Conservation (phyloP, 306 rosid genomes). For the Citrullus amarus region DNA sequence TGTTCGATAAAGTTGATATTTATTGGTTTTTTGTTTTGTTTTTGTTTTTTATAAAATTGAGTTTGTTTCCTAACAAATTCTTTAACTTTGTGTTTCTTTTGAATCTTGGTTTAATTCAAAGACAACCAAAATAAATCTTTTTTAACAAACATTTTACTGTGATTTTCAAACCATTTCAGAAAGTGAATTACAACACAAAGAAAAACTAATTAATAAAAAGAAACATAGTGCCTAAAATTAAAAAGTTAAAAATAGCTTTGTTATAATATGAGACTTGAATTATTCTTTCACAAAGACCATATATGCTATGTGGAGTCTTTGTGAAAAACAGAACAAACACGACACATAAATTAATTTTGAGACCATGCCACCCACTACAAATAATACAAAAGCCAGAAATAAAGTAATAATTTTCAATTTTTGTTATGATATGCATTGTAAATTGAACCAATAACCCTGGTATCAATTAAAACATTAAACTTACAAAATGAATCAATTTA, state of each 20-base stretch:
- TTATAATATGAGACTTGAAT: not conserved
- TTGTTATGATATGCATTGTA: too few species aligned
- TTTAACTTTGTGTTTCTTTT: too few species aligned
- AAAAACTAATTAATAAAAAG: too few species aligned
- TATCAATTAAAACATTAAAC: too few species aligned
- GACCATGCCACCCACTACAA: not conserved
- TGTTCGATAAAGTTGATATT: not conserved
- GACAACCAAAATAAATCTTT: too few species aligned
- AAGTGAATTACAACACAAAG: not conserved
- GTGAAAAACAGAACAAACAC: not conserved
- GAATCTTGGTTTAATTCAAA: not conserved
- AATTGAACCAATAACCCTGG: too few species aligned
- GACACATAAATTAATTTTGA: not conserved
- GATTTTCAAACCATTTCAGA: not conserved
- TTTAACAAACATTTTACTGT: not conserved
- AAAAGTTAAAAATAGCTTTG: too few species aligned
- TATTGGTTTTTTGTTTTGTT: too few species aligned
- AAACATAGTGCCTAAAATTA: too few species aligned
- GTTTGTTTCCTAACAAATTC: too few species aligned
- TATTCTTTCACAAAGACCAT: not conserved
- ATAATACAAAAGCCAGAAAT: not conserved
- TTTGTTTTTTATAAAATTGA: too few species aligned
- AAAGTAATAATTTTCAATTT: not conserved
- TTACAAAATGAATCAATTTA: too few species aligned
- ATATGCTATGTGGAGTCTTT: not conserved